Percentiles rank a stretch among this genome's conserved stretches.
Conservation (phyloP, 1,284 basidiomycete genomes). For the Chondrostereum purpureum region DNA sequence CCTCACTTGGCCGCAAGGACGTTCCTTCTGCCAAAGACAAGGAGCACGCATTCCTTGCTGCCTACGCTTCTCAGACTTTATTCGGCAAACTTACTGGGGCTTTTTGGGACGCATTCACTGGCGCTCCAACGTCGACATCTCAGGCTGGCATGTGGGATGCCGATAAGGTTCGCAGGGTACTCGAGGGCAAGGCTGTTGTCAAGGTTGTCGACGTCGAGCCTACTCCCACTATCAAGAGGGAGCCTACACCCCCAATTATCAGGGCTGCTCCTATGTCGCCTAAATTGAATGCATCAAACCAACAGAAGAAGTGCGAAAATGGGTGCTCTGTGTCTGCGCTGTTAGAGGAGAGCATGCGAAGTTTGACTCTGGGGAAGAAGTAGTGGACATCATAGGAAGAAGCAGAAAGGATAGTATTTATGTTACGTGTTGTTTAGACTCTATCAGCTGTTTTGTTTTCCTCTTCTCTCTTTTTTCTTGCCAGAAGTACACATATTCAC, state of each 20-base stretch:
- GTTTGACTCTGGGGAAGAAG: slow-evolving; percentile 51
- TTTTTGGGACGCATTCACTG: slow-evolving; percentile 79
- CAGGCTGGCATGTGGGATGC: slow-evolving; percentile 47
- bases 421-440: too few species aligned
- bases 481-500: too few species aligned
- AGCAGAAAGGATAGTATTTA: too few species aligned
- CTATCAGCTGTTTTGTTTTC: too few species aligned
- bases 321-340: slow-evolving; percentile 4
- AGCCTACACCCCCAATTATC: neutral
- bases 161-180: slow-evolving; percentile 69
- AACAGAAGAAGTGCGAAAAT: neutral
- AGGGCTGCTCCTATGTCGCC: neutral
- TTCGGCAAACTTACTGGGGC: slow-evolving; percentile 58
- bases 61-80: slow-evolving; percentile 66
- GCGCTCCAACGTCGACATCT: slow-evolving; percentile 24
- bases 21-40: slow-evolving; percentile 16
- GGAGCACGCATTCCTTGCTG: slow-evolving; percentile 47
- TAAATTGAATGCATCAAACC: too few species aligned
- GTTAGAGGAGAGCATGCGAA: slow-evolving; percentile 62
- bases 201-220: slow-evolving; percentile 65
- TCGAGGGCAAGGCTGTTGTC: slow-evolving; percentile 73
- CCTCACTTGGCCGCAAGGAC: slow-evolving; percentile 12
- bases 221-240: slow-evolving; percentile 8
- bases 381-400: too few species aligned
- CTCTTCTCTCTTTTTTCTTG: too few species aligned